These are phyloP conservation scores for Candida smagusa DNA, from an alignment of 1,139 yeast species.

Conservation along the genomic window DNA sequence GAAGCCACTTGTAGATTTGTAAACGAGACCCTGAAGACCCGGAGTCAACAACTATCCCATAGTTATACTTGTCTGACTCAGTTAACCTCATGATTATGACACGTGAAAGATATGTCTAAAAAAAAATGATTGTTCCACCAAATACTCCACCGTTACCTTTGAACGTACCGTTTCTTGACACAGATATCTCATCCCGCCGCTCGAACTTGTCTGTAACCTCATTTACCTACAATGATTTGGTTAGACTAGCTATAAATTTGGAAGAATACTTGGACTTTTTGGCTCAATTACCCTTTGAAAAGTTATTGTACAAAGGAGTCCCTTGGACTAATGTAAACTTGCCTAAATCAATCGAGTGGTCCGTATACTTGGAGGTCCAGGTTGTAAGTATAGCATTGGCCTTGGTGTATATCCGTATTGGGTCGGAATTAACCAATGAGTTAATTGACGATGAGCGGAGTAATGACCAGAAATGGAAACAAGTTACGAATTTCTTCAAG, in stretches of 20 bases:
- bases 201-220: neutral
- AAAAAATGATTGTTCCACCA: constrained; percentile 14
- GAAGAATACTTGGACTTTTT: constrained; percentile 33
- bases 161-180: constrained; percentile 1
- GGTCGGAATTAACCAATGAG: constrained; percentile 37
- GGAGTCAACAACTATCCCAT: constrained; percentile 76
- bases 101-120: neutral
- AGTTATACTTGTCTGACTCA: constrained; percentile 21
- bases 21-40: constrained; percentile 81
- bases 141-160: constrained; percentile 15
- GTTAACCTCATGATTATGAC: neutral
- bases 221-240: constrained; percentile 23
- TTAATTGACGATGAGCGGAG: constrained; percentile 24
- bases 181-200: neutral
- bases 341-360: constrained; percentile 20
- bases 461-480: constrained; percentile 35
- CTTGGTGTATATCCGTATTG: constrained; percentile 31
- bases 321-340: constrained; percentile 4
- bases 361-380: constrained; percentile 29
- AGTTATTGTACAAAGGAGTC: neutral
- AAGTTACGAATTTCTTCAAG: constrained; percentile 31
- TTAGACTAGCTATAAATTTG: constrained; percentile 29
- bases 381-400: constrained; percentile 22
- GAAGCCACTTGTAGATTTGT: constrained; percentile 67
- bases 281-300: neutral